These are phyloP conservation scores for Solanum pimpinellifolium DNA, from an alignment of 257 asterid species.

Conservation along the genomic window DNA sequence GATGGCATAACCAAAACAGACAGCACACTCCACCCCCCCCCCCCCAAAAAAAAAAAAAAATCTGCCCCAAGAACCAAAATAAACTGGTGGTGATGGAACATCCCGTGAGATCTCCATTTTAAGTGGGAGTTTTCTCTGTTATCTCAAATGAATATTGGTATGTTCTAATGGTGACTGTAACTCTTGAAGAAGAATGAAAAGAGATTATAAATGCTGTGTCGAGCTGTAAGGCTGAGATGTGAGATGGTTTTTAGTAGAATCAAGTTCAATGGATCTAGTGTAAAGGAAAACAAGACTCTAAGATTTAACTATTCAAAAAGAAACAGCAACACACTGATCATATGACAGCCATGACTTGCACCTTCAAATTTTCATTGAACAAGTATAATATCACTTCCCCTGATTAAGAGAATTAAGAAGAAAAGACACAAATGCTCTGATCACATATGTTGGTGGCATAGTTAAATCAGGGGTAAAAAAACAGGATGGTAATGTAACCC, in stretches of 20 bases:
- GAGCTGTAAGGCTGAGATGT: background rate
- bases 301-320: background rate
- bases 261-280: background rate
- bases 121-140: background rate
- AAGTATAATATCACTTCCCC: background rate
- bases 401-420: background rate
- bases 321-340: background rate
- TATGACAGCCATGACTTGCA: background rate
- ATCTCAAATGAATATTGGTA: background rate
- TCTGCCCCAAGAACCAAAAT: background rate
- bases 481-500: background rate
- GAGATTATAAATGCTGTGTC: background rate
- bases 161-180: background rate
- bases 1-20: background rate
- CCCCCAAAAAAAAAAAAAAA: background rate
- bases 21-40: fast-evolving
- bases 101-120: background rate
- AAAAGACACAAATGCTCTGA: background rate
- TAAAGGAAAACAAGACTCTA: background rate
- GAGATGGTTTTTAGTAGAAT: background rate
- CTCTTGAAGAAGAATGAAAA: background rate
- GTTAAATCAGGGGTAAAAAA: background rate
- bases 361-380: background rate
- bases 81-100: background rate
- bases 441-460: background rate